Evolutionary conservation across 148 eudicot species (phyloP).

Genomic region (Vaccinium darrowii): DNA sequence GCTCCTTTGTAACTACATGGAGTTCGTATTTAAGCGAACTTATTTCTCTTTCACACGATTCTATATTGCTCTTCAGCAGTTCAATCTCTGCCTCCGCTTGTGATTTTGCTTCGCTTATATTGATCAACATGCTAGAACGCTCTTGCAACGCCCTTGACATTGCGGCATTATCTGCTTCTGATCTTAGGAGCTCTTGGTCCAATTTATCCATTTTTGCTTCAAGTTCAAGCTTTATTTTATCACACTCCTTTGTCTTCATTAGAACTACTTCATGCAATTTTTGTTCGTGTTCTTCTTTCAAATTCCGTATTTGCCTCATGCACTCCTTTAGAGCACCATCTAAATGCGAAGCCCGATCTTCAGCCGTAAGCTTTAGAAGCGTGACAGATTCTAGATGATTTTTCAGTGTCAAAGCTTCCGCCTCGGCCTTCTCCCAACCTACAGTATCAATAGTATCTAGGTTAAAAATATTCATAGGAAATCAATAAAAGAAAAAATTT

Average conservation of each 20-base stretch:
- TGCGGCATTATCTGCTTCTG: constrained; percentile 79
- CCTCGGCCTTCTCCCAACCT: constrained; percentile 99
- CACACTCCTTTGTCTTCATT: constrained; percentile 67
- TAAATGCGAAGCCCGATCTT: constrained; percentile 86
- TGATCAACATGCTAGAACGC: constrained; percentile 80
- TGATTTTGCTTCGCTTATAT: constrained; percentile 74
- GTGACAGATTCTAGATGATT: constrained; percentile 91
- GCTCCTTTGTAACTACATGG: constrained; percentile 75
- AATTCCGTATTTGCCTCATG: constrained; percentile 86
- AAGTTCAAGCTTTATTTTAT: constrained; percentile 70
- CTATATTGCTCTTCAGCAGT: constrained; percentile 66
- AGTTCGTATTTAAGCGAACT: constrained; percentile 92
- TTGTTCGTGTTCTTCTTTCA: constrained; percentile 88
- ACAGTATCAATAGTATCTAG: constrained; percentile 13
- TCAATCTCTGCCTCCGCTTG: constrained; percentile 89
- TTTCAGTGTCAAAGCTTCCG: constrained; percentile 84
- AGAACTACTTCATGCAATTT: constrained; percentile 63
- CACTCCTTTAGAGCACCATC: constrained; percentile 98
- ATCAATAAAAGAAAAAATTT: neutral
- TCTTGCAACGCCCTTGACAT: constrained; percentile 91
- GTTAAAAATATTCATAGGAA: neutral
- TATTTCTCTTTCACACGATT: constrained; percentile 82
- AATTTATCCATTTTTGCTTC: constrained; percentile 60
- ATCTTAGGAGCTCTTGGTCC: constrained; percentile 77
- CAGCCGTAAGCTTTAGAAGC: constrained; percentile 79